Base-by-base conservation (phyloP, 2,329 filamentous ascomycete genomes). In the Aspergillus quadricinctus region DNA sequence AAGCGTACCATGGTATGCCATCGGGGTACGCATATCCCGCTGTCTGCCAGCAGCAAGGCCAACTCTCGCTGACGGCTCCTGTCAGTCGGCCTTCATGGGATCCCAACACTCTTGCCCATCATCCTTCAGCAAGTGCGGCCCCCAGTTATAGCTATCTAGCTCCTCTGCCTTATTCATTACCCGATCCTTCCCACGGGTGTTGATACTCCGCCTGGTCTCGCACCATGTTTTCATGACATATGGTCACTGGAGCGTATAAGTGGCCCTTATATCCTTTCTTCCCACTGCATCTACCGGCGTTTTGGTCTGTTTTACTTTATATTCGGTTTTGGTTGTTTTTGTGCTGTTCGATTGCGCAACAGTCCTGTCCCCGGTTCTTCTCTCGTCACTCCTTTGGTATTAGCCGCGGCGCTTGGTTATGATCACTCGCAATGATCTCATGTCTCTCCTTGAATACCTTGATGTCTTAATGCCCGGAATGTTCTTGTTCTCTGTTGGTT, bases 61-160 rank as follows among this genome's bases (percentile, higher is more conserved):
- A 64, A 37, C 61, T 69, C 31, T 57, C 65, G 9, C 64, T 72
- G 57, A 59, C 66, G 45, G 66, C 70, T n/a, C 64, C 74, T 4
- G 64, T 66, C 46, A 67, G 63, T 14, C 69, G 75, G 27, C 53
- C 63, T 29, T 66, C 71, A 3, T 78, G 76, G 73, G 74, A 78
- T 6, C 69, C 74, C 58, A 70, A 70, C 43, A 53, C 63, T 8
- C 69, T 72, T 31, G 61, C 69, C 29, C 61, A 66, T 48, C 55
- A 65, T 14, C 56, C 65, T 52, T 61, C 70, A 3, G 63, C 69
- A 17, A 68, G 66, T 7, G 68, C 64, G 17, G 55, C 66, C 4
- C 59, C 64, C 29, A 67, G 65, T 56, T 73, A 73, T 52, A 64
- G 57, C 46, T 75, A 74, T 54, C 54, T 73, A 58, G 64, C 71